Percentiles rank a stretch among this genome's conserved stretches.
Evolutionary conservation across 2,329 filamentous ascomycete genomes (phyloP).

Genomic region (Diaporthe amygdali): DNA sequence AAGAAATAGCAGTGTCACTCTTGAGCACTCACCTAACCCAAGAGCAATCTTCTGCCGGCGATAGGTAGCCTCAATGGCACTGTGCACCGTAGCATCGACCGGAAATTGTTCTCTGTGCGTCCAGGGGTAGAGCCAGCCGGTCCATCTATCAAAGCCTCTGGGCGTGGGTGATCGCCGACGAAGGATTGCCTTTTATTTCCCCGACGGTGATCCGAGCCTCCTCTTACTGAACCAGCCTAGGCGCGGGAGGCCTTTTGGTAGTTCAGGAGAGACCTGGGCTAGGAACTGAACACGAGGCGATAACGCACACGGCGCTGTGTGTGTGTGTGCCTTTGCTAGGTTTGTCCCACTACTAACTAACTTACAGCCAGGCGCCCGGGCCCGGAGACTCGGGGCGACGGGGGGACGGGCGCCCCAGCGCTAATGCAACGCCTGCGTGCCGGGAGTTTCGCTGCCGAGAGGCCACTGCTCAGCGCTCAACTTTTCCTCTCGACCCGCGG

Average conservation of each 20-base stretch:
- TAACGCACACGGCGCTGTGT: neutral
- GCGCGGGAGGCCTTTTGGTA: too few relatives aligned
- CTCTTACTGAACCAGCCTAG: too few relatives aligned
- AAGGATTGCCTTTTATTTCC: too few relatives aligned
- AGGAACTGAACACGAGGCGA: too few relatives aligned
- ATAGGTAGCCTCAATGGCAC: neutral
- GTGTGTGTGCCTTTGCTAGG: neutral
- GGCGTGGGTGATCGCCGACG: too few relatives aligned
- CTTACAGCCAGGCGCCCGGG: neutral
- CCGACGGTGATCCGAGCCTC: too few relatives aligned
- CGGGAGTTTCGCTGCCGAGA: neutral
- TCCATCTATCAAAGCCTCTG: neutral
- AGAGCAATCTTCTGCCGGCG: neutral
- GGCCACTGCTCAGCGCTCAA: neutral
- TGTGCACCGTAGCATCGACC: neutral
- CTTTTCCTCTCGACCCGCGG: neutral
- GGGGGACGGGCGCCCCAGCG: neutral
- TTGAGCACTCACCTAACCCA: too few relatives aligned
- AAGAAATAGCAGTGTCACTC: too few relatives aligned
- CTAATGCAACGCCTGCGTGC: neutral
- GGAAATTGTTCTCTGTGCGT: slow-evolving; percentile 1
- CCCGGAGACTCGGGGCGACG: neutral
- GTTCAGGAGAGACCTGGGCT: too few relatives aligned
- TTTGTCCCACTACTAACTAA: neutral
- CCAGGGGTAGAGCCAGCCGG: neutral